Conservation (phyloP, 129 eudicot species). For the Pseudognaphalium luteoalbum region DNA sequence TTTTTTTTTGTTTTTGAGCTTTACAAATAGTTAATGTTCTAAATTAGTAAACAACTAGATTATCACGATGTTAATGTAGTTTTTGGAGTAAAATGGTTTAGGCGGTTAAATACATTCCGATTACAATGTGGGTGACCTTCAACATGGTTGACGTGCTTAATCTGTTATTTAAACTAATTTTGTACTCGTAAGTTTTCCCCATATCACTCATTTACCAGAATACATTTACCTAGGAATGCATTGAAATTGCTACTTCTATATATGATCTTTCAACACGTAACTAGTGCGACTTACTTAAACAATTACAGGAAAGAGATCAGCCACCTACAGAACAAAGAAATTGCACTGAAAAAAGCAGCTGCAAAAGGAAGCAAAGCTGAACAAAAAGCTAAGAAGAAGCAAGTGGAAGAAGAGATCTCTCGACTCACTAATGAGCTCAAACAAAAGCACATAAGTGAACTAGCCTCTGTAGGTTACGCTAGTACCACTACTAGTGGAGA, state of each 20-base stretch:
- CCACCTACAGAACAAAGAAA: conserved; percentile 81
- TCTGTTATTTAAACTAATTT: not conserved
- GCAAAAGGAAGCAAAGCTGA: conserved; percentile 99
- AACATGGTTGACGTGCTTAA: not conserved
- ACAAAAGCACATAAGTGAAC: conserved; percentile 74
- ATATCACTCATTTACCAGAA: not conserved
- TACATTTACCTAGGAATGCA: not conserved
- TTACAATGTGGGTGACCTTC: not conserved
- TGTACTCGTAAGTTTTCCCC: not conserved
- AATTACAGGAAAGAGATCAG: conserved; percentile 76
- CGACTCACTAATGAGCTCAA: conserved; percentile 68
- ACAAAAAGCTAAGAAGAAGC: conserved; percentile 96
- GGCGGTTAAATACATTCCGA: not conserved
- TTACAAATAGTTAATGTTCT: not conserved
- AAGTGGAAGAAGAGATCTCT: conserved; percentile 83
- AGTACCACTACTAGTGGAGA: conserved; percentile 37
- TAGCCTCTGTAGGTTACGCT: conserved; percentile 69
- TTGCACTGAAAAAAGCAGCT: conserved; percentile 78
- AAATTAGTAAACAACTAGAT: not conserved
- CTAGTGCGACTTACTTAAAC: not conserved
- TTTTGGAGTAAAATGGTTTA: not conserved
- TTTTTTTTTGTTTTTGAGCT: not conserved
- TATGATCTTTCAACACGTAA: not conserved
- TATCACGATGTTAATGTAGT: not conserved
- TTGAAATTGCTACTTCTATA: not conserved